A percentile compares a stretch with the other conserved stretches of the same genome.
These are phyloP conservation scores for Podaxis sp. DNA, from an alignment of 768 basidiomycete genomes.

Conservation along the genomic window DNA sequence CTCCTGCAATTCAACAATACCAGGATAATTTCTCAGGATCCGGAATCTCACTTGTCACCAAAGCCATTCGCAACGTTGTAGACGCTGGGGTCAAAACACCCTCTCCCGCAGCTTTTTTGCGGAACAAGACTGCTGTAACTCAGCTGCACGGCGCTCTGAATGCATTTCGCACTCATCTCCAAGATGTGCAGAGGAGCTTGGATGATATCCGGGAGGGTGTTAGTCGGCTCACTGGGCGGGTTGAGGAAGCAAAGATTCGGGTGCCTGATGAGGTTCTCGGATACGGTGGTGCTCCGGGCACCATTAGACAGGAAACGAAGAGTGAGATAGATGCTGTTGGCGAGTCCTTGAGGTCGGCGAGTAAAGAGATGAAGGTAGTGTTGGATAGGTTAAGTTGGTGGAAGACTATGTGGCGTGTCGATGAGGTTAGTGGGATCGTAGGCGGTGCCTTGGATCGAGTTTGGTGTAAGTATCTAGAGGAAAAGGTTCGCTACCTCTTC, in stretches of 20 bases:
- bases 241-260: conserved; percentile 35
- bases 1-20: conserved; percentile 55
- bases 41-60: conserved; percentile 45
- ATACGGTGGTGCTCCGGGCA: background rate
- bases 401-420: conserved; percentile 39
- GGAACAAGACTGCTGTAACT: conserved; percentile 30
- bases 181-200: conserved; percentile 25
- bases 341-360: conserved; percentile 32
- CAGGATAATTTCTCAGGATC: conserved; percentile 61
- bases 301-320: background rate
- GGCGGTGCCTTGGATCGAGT: conserved; percentile 29
- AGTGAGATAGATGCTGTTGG: conserved; percentile 22
- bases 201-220: conserved; percentile 30
- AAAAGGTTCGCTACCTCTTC: conserved; percentile 31
- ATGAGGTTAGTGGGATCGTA: conserved; percentile 40
- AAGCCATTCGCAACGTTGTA: conserved; percentile 27
- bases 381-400: conserved; percentile 44
- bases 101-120: conserved; percentile 21
- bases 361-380: conserved; percentile 30
- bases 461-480: conserved; percentile 47
- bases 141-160: conserved; percentile 37
- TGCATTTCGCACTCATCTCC: conserved; percentile 29
- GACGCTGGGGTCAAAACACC: conserved; percentile 6
- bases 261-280: conserved; percentile 33
- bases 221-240: conserved; percentile 29